These are phyloP conservation scores for Leishmania tarentolae DNA, from an alignment of 208 protist species.

Conservation along the genomic window DNA sequence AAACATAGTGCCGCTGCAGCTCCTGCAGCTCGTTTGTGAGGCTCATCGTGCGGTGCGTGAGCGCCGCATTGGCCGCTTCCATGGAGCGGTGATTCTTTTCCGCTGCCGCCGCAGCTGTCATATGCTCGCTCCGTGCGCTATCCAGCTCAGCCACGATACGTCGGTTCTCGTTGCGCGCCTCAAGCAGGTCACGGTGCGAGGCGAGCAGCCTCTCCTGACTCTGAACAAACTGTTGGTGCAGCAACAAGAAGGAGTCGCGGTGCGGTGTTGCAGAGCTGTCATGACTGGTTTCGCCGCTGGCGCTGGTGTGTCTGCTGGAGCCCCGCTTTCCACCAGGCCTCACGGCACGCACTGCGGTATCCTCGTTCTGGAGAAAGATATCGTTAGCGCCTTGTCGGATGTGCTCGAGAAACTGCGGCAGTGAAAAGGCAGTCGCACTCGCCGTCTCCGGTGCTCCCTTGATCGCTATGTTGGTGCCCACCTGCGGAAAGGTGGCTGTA, in stretches of 20 bases:
- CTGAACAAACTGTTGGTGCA: constrained; percentile 36
- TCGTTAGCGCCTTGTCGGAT: constrained; percentile 32
- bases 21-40: constrained; percentile 33
- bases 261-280: constrained; percentile 28
- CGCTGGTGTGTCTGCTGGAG: background rate
- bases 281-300: background rate
- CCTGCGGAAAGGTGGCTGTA: constrained; percentile 8
- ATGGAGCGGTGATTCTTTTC: constrained; percentile 26
- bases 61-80: constrained; percentile 46
- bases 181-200: constrained; percentile 34
- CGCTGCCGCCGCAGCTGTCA: constrained; percentile 1
- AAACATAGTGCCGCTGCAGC: constrained; percentile 50
- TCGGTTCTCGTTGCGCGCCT: constrained; percentile 26
- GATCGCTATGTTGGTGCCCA: background rate
- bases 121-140: constrained; percentile 12
- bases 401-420: constrained; percentile 32
- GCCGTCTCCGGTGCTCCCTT: background rate
- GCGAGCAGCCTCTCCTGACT: constrained; percentile 34
- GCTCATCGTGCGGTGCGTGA: constrained; percentile 39
- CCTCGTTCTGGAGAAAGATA: constrained; percentile 31
- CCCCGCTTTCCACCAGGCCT: background rate
- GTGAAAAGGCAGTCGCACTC: constrained; percentile 8
- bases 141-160: constrained; percentile 21
- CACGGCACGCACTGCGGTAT: constrained; percentile 7
- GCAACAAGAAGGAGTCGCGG: constrained; percentile 27